phyloP scores from a whole-genome alignment of 306 rosid species.

The Cucumis melo region DNA sequence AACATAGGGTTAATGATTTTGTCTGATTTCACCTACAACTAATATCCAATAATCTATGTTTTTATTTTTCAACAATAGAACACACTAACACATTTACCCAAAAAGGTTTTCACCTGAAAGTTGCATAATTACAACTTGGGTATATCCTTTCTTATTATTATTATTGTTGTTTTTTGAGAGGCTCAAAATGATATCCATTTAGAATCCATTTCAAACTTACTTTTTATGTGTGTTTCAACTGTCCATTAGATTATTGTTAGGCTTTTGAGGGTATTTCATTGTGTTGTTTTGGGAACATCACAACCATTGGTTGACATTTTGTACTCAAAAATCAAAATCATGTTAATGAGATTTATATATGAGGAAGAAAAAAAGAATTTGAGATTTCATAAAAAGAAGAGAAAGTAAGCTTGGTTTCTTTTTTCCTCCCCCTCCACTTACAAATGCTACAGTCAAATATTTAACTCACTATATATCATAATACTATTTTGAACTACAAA shows the following conservation, averaged over 20 bases:
- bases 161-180: not conserved
- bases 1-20: not conserved
- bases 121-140: not conserved
- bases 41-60: not conserved
- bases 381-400: not conserved
- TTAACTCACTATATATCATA: too few species aligned
- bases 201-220: not conserved
- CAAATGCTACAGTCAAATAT: too few species aligned
- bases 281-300: not conserved
- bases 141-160: not conserved
- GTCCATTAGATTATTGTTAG: not conserved
- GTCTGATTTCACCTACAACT: constrained; percentile 1
- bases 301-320: not conserved
- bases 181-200: not conserved
- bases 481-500: too few species aligned
- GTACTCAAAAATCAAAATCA: not conserved
- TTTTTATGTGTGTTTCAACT: not conserved
- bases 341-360: not conserved
- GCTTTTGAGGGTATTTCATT: not conserved
- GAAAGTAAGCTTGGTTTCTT: not conserved
- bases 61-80: not conserved
- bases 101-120: not conserved
- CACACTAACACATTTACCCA: constrained; percentile 1
- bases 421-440: not conserved
- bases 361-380: too few species aligned